These are phyloP conservation scores for Lycium ferocissimum DNA, from an alignment of 257 asterid species.

Conservation along the genomic window DNA sequence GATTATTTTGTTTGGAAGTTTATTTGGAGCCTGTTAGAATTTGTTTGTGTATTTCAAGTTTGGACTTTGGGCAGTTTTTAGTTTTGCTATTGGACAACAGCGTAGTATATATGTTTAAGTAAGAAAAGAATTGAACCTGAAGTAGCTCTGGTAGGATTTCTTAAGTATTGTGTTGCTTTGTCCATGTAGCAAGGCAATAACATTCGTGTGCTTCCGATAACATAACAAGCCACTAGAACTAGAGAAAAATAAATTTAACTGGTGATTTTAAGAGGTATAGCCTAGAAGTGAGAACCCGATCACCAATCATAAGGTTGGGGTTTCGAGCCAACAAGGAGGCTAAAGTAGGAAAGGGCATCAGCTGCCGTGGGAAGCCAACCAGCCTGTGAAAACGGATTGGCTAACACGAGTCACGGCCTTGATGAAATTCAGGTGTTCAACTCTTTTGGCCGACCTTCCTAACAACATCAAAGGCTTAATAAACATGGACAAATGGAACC, in stretches of 20 bases:
- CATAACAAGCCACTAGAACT: not conserved
- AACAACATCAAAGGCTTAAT: too few relatives aligned
- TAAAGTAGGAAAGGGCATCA: not conserved
- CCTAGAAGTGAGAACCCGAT: not conserved
- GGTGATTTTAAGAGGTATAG: not conserved
- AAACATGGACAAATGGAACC: too few relatives aligned
- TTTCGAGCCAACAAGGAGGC: not conserved
- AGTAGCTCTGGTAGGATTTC: not conserved
- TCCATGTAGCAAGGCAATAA: slow-evolving; percentile 11
- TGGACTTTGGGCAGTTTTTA: not conserved
- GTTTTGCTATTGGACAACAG: not conserved
- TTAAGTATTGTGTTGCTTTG: slow-evolving; percentile 7
- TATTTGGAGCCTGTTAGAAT: not conserved
- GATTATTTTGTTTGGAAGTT: not conserved
- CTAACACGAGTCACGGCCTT: too few relatives aligned
- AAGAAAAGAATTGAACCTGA: not conserved
- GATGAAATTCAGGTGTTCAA: too few relatives aligned
- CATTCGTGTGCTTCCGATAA: not conserved
- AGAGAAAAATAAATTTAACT: not conserved
- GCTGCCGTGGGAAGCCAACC: too few relatives aligned
- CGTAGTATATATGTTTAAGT: not conserved
- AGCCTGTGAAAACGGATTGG: too few relatives aligned
- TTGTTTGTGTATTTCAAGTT: not conserved
- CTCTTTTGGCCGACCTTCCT: too few relatives aligned
- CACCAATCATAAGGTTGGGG: not conserved